Evolutionary conservation across 805 yeast species (phyloP), one percentile per base, ranked within the genome.

Genomic region (Isabelozyma pseudorhagii): DNA sequence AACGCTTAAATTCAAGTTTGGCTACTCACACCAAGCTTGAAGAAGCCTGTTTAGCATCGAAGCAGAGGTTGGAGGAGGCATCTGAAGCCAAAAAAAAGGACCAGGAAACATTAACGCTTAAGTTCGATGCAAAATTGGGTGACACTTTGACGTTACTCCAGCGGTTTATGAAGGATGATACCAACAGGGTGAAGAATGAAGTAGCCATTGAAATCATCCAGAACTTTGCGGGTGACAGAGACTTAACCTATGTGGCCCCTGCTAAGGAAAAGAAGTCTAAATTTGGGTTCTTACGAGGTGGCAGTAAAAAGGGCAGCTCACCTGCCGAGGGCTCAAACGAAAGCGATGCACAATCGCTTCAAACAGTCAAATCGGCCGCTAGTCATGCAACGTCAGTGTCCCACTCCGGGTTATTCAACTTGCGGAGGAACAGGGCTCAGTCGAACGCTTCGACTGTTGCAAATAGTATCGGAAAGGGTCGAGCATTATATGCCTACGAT

Each of bases 131-230:
- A 21, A 64, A 80, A 44, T 62, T 92, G 46, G 68, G 72, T 15
- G 72, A 76, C 34, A 81, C 87, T 40, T 66, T 87, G 38, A 57
- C 67, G 10, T 62, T 79, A 2, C 72, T 92, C 49, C 78, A 84
- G 46, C 77, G 77, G 44, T 89, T 90, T 56, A 79, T 92, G 51
- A 69, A 77, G 42, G 84, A 85, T 53, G 99, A 94, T 62, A 84
- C 89, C 4, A 68, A 68, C 29, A 80, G 96, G 52, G 85, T 94
- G 18, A 75, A 77, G 40, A 80, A 85, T 10, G 96, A 91, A 61
- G 98, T 92, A 15, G 93, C 87, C 59, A 84, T 93, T 46, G 97
- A 93, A 66, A 84, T 94, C 27, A 90, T 94, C 56, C 94, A 89
- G 65, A 81, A 85, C 51, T 90, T 87, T 46, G 91, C 94, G 0